Evolutionary conservation across 352 stramenopile species (phyloP).

Genomic region (Phytophthora tentaculata): DNA sequence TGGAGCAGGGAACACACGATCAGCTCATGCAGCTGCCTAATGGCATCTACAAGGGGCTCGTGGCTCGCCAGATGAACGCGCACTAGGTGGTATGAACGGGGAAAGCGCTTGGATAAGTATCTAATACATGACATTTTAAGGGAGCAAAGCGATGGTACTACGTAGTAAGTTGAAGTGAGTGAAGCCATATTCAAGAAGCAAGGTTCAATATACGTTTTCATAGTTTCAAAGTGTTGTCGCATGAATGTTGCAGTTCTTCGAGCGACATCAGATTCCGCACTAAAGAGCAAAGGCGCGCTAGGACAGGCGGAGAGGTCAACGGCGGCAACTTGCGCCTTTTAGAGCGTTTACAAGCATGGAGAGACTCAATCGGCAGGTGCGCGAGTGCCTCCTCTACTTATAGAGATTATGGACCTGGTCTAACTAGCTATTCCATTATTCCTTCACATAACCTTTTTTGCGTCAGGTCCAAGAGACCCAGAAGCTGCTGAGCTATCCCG

Average conservation of each 20-base stretch:
- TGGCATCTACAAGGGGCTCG: constrained; percentile 58
- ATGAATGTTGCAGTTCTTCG: constrained; percentile 14
- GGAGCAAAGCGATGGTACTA: background rate
- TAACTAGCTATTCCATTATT: constrained; percentile 28
- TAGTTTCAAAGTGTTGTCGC: constrained; percentile 2
- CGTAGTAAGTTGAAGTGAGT: too few relatives aligned
- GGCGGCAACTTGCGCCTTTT: constrained; percentile 5
- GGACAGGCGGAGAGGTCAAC: constrained; percentile 21
- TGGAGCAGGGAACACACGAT: constrained; percentile 69
- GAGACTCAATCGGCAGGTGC: constrained; percentile 28
- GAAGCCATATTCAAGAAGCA: constrained; percentile 10
- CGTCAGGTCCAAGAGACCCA: constrained; percentile 50
- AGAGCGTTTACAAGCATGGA: constrained; percentile 30
- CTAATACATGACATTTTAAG: constrained; percentile 6
- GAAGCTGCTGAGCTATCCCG: constrained; percentile 31
- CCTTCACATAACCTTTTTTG: constrained; percentile 8
- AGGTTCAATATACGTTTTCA: constrained; percentile 20
- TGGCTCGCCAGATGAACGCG: constrained; percentile 40
- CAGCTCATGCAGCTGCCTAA: constrained; percentile 54
- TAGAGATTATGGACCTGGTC: constrained; percentile 11
- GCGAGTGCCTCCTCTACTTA: constrained; percentile 8
- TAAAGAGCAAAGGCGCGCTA: constrained; percentile 7
- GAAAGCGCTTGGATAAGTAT: background rate
- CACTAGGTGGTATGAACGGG: constrained; percentile 16
- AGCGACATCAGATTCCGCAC: constrained; percentile 19